These are phyloP conservation scores for Penicillium corylophilum DNA, from an alignment of 2,329 filamentous ascomycete genomes.

Conservation along the genomic window DNA sequence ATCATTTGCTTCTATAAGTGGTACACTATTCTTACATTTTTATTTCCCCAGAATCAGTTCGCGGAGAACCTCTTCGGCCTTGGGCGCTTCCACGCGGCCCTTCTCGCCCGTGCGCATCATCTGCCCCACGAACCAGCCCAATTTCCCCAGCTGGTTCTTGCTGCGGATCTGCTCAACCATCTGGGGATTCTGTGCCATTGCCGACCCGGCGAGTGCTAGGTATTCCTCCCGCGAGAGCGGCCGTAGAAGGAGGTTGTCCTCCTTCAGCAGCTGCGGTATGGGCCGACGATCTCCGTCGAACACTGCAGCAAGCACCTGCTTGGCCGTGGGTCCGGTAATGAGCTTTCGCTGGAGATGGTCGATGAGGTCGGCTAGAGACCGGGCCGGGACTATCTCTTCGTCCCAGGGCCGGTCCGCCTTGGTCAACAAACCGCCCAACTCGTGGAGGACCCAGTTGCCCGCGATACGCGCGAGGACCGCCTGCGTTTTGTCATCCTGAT, in stretches of 20 bases:
- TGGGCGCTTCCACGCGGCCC: conserved; percentile 61
- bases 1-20: conserved; percentile 21
- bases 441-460: conserved; percentile 73
- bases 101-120: conserved; percentile 63
- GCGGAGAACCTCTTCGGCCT: conserved; percentile 56
- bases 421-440: conserved; percentile 64
- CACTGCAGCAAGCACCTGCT: conserved; percentile 56
- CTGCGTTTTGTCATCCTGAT: conserved; percentile 26
- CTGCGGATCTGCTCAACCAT: conserved; percentile 60
- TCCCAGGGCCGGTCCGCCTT: conserved; percentile 53
- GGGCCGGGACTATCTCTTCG: conserved; percentile 39
- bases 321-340: conserved; percentile 59
- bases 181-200: conserved; percentile 56
- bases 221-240: conserved; percentile 60
- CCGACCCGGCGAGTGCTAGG: conserved; percentile 50
- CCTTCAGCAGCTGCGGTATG: conserved; percentile 55
- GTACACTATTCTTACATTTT: conserved; percentile 11
- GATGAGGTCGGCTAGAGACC: conserved; percentile 48
- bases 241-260: conserved; percentile 55
- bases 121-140: conserved; percentile 67
- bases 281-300: conserved; percentile 53
- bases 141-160: conserved; percentile 62
- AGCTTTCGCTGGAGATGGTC: conserved; percentile 42
- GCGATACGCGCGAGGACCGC: conserved; percentile 48
- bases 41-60: conserved; percentile 43